Evolutionary conservation across 1,139 yeast species (phyloP).

Genomic region (Geotrichum histeridarum): DNA sequence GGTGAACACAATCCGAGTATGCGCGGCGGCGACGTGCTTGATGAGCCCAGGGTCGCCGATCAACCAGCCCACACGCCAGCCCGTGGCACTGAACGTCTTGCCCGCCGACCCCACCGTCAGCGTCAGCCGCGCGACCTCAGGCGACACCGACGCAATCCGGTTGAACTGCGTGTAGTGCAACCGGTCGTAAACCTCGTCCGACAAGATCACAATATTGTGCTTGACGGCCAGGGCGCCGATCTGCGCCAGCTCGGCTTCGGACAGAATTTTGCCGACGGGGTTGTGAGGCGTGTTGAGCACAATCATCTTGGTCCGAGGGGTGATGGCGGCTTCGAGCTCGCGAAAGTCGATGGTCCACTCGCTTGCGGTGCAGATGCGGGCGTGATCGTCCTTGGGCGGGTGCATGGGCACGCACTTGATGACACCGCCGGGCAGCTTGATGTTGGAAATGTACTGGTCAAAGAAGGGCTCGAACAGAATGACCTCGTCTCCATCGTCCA

Average conservation of each 20-base stretch:
- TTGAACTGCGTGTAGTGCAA: constrained; percentile 71
- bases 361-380: constrained; percentile 63
- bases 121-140: constrained; percentile 73
- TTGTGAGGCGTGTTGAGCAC: constrained; percentile 93
- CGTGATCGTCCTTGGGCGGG: constrained; percentile 70
- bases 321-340: constrained; percentile 64
- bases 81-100: constrained; percentile 94
- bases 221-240: constrained; percentile 81
- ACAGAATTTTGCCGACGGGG: constrained; percentile 88
- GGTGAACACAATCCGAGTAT: constrained; percentile 85
- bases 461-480: constrained; percentile 97
- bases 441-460: constrained; percentile 91
- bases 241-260: constrained; percentile 60
- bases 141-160: constrained; percentile 75
- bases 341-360: constrained; percentile 87
- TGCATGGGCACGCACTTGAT: constrained; percentile 79
- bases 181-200: constrained; percentile 95
- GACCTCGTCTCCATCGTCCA: constrained; percentile 87
- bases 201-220: constrained; percentile 70
- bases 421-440: constrained; percentile 88
- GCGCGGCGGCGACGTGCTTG: constrained; percentile 80
- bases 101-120: constrained; percentile 96
- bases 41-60: constrained; percentile 81
- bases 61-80: constrained; percentile 97
- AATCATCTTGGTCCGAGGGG: constrained; percentile 72